phyloP scores from a whole-genome alignment of 371 early-diverging fungal genomes.

The Mortierella sp. region DNA sequence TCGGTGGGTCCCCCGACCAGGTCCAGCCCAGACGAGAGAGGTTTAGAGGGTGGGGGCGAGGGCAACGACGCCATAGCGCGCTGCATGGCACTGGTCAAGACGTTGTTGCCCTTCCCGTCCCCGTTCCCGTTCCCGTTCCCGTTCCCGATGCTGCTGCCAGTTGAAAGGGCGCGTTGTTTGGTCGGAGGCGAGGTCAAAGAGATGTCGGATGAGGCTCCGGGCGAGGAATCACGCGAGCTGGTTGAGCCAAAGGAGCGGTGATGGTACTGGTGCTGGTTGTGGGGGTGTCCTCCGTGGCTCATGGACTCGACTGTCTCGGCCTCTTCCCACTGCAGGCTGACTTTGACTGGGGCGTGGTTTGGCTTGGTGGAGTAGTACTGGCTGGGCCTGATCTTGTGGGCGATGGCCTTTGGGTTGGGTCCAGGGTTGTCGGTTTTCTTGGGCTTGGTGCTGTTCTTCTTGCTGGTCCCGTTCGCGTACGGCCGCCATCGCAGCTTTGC shows the following conservation, averaged over 20 bases:
- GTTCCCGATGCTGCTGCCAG: background rate
- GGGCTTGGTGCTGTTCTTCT: slow-evolving; percentile 37
- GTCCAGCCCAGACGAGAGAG: slow-evolving; percentile 32
- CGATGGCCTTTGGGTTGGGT: slow-evolving; percentile 31
- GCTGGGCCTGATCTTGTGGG: slow-evolving; percentile 36
- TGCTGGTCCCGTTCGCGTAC: slow-evolving; percentile 50
- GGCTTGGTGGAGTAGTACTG: slow-evolving; percentile 42
- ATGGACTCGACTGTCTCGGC: slow-evolving; percentile 54
- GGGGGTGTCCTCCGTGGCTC: slow-evolving; percentile 45
- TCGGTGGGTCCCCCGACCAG: slow-evolving; percentile 51
- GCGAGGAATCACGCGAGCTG: slow-evolving; percentile 37
- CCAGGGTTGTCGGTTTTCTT: slow-evolving; percentile 16
- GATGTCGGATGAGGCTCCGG: slow-evolving; percentile 27
- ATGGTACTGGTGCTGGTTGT: slow-evolving; percentile 22
- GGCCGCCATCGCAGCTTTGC: slow-evolving; percentile 54
- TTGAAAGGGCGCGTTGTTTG: background rate
- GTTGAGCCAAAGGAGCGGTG: slow-evolving; percentile 16
- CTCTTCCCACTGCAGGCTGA: slow-evolving; percentile 56
- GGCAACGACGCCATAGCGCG: slow-evolving; percentile 41
- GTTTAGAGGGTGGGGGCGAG: slow-evolving; percentile 28
- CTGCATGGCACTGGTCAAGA: slow-evolving; percentile 17
- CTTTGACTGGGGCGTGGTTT: slow-evolving; percentile 13
- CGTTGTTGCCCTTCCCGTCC: background rate
- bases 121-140: background rate
- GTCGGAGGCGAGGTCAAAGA: slow-evolving; percentile 19